A percentile compares a stretch with the other conserved stretches of the same genome.
Evolutionary conservation across 768 basidiomycete species (phyloP).

Genomic region (Hygrocybe punicea): DNA sequence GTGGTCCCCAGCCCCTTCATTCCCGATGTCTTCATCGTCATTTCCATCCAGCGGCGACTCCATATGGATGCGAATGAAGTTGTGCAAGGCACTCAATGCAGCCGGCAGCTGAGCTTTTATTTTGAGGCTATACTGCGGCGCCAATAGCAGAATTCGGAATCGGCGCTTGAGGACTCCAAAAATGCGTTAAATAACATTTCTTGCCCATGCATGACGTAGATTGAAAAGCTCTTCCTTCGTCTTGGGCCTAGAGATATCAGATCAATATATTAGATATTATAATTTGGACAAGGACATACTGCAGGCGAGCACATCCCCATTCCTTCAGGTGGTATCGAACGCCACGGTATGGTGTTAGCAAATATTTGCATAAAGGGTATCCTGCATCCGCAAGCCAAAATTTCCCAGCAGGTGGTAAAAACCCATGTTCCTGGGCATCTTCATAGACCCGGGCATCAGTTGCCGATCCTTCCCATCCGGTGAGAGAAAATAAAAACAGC

Average conservation of each 20-base stretch:
- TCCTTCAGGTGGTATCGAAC: slow-evolving; percentile 39
- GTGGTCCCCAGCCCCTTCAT: not conserved
- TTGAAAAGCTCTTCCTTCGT: slow-evolving; percentile 42
- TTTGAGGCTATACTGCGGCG: slow-evolving; percentile 20
- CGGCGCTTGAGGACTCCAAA: slow-evolving; percentile 38
- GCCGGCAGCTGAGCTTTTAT: slow-evolving; percentile 24
- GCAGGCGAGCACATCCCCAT: slow-evolving; percentile 32
- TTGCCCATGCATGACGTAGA: slow-evolving; percentile 36
- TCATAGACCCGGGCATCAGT: slow-evolving; percentile 35
- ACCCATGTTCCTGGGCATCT: slow-evolving; percentile 23
- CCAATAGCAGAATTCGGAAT: slow-evolving; percentile 15
- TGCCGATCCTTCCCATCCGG: slow-evolving; percentile 41
- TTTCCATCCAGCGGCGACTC: slow-evolving; percentile 7
- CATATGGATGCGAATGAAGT: slow-evolving; percentile 26
- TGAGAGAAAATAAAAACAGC: slow-evolving; percentile 30
- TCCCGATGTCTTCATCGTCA: not conserved
- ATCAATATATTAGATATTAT: slow-evolving; percentile 8
- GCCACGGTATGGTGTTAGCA: slow-evolving; percentile 38
- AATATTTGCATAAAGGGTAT: too few species aligned
- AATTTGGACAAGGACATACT: slow-evolving; percentile 10
- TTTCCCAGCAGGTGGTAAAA: slow-evolving; percentile 30
- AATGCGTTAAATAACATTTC: slow-evolving; percentile 40
- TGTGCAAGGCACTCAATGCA: slow-evolving; percentile 25
- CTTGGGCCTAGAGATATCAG: slow-evolving; percentile 25
- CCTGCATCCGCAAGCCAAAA: slow-evolving; percentile 38